phyloP scores from a whole-genome alignment of 495 filamentous ascomycete species.

The Neurospora pannonica region DNA sequence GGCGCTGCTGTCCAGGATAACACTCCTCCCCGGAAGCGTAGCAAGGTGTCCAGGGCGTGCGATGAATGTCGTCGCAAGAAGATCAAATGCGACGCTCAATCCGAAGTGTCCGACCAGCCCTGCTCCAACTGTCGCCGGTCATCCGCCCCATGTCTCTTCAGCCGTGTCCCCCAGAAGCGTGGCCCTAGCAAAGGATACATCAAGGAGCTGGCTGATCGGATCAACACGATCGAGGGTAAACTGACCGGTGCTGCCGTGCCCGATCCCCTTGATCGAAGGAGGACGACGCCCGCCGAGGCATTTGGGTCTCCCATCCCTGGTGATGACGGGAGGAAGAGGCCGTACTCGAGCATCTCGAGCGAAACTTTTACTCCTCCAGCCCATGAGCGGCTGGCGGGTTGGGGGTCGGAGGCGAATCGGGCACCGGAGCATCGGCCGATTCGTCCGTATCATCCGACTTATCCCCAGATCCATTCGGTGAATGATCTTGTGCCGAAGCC shows the following conservation, averaged over 20 bases:
- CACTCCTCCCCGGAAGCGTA: slow-evolving; percentile 68
- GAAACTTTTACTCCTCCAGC: slow-evolving; percentile 26
- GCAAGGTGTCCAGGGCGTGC: slow-evolving; percentile 88
- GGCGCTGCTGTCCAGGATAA: slow-evolving; percentile 32
- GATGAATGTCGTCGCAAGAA: slow-evolving; percentile 96
- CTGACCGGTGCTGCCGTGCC: slow-evolving; percentile 22
- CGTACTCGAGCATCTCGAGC: slow-evolving; percentile 37
- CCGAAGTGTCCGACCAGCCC: slow-evolving; percentile 65
- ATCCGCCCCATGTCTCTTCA: slow-evolving; percentile 72
- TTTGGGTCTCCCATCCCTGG: slow-evolving; percentile 23
- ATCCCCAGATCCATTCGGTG: slow-evolving; percentile 22
- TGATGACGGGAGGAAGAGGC: slow-evolving; percentile 33
- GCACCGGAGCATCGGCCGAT: slow-evolving; percentile 30
- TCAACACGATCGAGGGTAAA: slow-evolving; percentile 72
- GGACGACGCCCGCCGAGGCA: slow-evolving; percentile 27
- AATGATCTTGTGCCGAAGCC: slow-evolving; percentile 30
- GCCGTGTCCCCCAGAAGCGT: slow-evolving; percentile 86
- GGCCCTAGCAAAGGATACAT: slow-evolving; percentile 97
- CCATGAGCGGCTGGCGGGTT: slow-evolving; percentile 20
- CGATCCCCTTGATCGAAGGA: slow-evolving; percentile 9
- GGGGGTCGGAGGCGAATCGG: slow-evolving; percentile 3
- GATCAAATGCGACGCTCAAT: slow-evolving; percentile 86
- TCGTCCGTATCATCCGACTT: slow-evolving; percentile 26
- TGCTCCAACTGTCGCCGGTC: slow-evolving; percentile 83
- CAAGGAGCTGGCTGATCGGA: slow-evolving; percentile 85